Evolutionary conservation across 345 rosid genomes (phyloP), one percentile per base, ranked within the genome.

Genomic region (Hevea brasiliensis): DNA sequence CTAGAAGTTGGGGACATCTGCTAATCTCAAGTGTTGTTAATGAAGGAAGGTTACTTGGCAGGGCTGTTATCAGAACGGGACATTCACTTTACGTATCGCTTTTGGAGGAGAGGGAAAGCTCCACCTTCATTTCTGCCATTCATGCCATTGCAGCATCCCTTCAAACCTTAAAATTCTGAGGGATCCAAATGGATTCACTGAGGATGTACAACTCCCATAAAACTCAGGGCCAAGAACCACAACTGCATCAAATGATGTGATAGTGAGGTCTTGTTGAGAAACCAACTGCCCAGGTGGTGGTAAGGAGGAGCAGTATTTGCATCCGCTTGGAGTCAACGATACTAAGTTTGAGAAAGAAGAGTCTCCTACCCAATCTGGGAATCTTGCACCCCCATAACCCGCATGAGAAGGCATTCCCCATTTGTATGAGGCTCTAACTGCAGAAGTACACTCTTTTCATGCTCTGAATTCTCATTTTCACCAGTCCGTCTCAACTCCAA

Each of bases 241-340:
- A 2, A 68, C 50, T 4, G 7, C 42, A 68, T 51, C 29, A 12
- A 54, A 51, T 7, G 14, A 64, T 9, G 8, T 0, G 17, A 70
- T 76, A 1, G 8, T 10, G 17, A 70, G 73, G 6, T 26, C 13
- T 29, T 65, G 40, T 0, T 71, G 72, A 29, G 35, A 57, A 9
- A 37, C 61, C 8, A 77, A 40, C 62, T 64, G 76, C 35, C 80
- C 76, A 18, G 66, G 72, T 2, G 80, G 53, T 40, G 80, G 68
- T 10, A 77, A 27, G 9, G 13, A 10, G 14, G 32, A n/a, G 56
- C 67, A 72, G 23, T 72, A 50, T 48, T 35, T 62, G 20, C 75
- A 61, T 14, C 68, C 17, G 1, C 17, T 4, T 2, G 62, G 68
- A 7, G 5, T 8, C 68, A 72, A n/a, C 6, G 35, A 32, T 14